Conservation (phyloP, 495 filamentous ascomycete genomes). For the Penicillium herquei region DNA sequence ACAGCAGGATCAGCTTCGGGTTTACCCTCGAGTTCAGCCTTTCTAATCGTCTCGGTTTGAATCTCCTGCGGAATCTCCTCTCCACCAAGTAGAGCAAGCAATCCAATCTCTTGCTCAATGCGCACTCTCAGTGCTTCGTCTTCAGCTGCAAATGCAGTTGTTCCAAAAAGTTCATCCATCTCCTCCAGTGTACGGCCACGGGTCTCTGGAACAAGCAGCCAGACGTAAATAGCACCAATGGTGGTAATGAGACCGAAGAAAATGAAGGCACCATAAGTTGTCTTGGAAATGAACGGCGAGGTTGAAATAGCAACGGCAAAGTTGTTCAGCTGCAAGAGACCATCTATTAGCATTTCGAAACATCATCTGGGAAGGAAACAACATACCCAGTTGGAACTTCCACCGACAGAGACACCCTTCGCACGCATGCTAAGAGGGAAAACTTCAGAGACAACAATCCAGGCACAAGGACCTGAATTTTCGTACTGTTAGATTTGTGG, state of each 20-base stretch:
- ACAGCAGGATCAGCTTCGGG: neutral
- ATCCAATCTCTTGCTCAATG: neutral
- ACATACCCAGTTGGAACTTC: constrained; percentile 43
- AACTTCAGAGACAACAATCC: constrained; percentile 45
- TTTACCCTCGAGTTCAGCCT: neutral
- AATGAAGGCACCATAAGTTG: constrained; percentile 42
- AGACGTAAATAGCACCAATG: constrained; percentile 47
- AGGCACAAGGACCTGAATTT: constrained; percentile 30
- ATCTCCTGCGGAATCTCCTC: neutral
- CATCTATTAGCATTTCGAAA: neutral
- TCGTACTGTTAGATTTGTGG: constrained; percentile 1
- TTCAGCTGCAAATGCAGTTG: neutral
- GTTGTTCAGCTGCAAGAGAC: constrained; percentile 50
- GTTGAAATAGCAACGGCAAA: constrained; percentile 44
- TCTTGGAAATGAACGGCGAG: constrained; percentile 31
- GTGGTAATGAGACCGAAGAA: constrained; percentile 48
- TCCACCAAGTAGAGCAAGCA: neutral
- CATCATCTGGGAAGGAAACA: neutral
- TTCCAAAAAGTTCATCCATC: constrained; percentile 25
- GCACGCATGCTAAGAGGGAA: constrained; percentile 47
- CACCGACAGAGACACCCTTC: constrained; percentile 40
- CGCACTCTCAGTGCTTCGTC: neutral
- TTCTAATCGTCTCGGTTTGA: neutral
- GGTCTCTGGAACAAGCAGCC: constrained; percentile 54
- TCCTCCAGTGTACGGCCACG: constrained; percentile 57